These are phyloP conservation scores for Lactarius sanguifluus DNA, from an alignment of 768 basidiomycete species.

Conservation along the genomic window DNA sequence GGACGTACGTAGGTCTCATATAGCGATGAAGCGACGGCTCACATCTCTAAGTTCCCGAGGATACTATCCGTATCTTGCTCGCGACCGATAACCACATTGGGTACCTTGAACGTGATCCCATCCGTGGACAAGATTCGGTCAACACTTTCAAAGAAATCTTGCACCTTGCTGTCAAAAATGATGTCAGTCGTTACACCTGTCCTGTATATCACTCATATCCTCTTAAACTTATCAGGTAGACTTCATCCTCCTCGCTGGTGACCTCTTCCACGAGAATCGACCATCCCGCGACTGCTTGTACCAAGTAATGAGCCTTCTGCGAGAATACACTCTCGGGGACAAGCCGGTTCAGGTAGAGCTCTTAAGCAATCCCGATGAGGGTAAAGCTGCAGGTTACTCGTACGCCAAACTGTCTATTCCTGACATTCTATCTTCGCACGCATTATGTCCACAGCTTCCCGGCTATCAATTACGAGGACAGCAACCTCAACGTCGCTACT, in stretches of 20 bases:
- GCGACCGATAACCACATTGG: slow-evolving; percentile 98
- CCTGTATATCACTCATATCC: slow-evolving; percentile 14
- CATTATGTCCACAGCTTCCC: slow-evolving; percentile 65
- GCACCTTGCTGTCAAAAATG: slow-evolving; percentile 83
- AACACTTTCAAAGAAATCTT: slow-evolving; percentile 94
- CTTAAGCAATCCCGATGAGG: slow-evolving; percentile 89
- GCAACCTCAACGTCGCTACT: slow-evolving; percentile 92
- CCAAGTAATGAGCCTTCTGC: slow-evolving; percentile 81
- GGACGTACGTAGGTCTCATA: slow-evolving; percentile 15
- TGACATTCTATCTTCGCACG: slow-evolving; percentile 6
- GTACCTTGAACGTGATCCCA: slow-evolving; percentile 90
- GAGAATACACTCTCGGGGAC: slow-evolving; percentile 88
- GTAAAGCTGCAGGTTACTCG: slow-evolving; percentile 82
- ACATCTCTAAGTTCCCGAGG: slow-evolving; percentile 45
- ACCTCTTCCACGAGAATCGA: slow-evolving; percentile 97
- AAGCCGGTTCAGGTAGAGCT: slow-evolving; percentile 90
- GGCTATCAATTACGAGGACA: slow-evolving; percentile 95
- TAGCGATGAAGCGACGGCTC: neutral
- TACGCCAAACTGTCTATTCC: slow-evolving; percentile 41
- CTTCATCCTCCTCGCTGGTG: slow-evolving; percentile 91
- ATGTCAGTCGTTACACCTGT: slow-evolving; percentile 49
- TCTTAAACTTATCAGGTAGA: slow-evolving; percentile 65
- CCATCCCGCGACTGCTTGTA: slow-evolving; percentile 90
- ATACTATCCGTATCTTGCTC: slow-evolving; percentile 80
- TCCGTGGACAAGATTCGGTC: slow-evolving; percentile 92